phyloP scores from a whole-genome alignment of 2,329 filamentous ascomycete species.

The Akanthomyces dipterigenus region DNA sequence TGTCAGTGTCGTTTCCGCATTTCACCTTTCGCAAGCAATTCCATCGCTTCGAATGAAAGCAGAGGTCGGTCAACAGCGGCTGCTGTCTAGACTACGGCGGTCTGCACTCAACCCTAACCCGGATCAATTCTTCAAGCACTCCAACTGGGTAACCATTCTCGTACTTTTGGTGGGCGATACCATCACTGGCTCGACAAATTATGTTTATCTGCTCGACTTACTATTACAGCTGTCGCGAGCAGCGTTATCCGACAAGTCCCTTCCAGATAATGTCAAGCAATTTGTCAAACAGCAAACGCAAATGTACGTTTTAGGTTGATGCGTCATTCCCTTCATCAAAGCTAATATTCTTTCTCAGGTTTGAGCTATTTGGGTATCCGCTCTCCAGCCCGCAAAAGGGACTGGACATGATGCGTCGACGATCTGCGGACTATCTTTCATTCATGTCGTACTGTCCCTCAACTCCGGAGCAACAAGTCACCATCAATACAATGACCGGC shows the following conservation, averaged over 20 bases:
- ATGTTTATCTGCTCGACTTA: slow-evolving; percentile 29
- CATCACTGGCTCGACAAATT: slow-evolving; percentile 33
- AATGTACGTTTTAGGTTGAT: slow-evolving; percentile 19
- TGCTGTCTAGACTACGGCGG: slow-evolving; percentile 28
- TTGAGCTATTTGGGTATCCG: slow-evolving; percentile 24
- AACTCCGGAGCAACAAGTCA: slow-evolving; percentile 14
- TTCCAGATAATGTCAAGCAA: slow-evolving; percentile 15
- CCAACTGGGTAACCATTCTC: slow-evolving; percentile 30
- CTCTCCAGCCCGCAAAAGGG: slow-evolving; percentile 23
- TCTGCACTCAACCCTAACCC: slow-evolving; percentile 24
- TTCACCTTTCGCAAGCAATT: slow-evolving; percentile 28
- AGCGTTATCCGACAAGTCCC: slow-evolving; percentile 15
- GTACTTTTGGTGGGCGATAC: slow-evolving; percentile 34
- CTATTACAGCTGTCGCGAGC: slow-evolving; percentile 24
- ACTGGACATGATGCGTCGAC: slow-evolving; percentile 17
- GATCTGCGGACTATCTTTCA: slow-evolving; percentile 20
- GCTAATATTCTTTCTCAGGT: slow-evolving; percentile 16
- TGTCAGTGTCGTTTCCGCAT: slow-evolving; percentile 32
- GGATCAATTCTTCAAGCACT: slow-evolving; percentile 28
- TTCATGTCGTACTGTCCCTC: slow-evolving; percentile 20
- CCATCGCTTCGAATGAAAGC: slow-evolving; percentile 25
- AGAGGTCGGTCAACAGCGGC: slow-evolving; percentile 27
- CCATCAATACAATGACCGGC: slow-evolving; percentile 17
- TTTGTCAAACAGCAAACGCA: slow-evolving; percentile 27
- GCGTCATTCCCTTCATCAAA: neutral